Evolutionary conservation across 257 asterid genomes (phyloP).

Genomic region (Solanum clarkiae): DNA sequence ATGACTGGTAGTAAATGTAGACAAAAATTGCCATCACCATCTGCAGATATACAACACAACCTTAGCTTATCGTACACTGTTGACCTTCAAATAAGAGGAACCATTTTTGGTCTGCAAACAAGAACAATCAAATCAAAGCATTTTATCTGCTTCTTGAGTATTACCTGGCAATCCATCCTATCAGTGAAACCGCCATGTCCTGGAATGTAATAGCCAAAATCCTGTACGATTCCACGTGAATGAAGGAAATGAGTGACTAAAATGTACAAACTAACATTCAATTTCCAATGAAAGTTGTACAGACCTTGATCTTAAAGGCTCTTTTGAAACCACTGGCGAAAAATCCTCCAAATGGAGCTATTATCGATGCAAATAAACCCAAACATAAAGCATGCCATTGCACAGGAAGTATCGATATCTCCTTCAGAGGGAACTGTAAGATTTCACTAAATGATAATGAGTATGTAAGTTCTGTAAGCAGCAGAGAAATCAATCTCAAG

Average conservation of each 20-base stretch:
- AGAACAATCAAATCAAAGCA: background rate
- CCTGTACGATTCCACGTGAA: slow-evolving; percentile 22
- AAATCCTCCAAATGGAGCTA: slow-evolving; percentile 98
- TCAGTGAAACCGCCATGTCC: slow-evolving; percentile 99
- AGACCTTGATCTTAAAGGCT: slow-evolving; percentile 95
- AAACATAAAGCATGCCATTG: slow-evolving; percentile 80
- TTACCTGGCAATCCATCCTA: slow-evolving; percentile 98
- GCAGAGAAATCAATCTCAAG: background rate
- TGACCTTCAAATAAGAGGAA: background rate
- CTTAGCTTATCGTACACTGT: background rate
- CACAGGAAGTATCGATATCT: slow-evolving; percentile 49
- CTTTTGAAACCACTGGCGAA: slow-evolving; percentile 98
- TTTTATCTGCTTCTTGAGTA: background rate
- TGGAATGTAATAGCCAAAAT: slow-evolving; percentile 97
- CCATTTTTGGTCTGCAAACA: background rate
- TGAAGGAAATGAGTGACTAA: background rate
- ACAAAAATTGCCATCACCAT: slow-evolving; percentile 91
- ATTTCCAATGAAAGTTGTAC: background rate
- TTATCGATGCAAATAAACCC: slow-evolving; percentile 83
- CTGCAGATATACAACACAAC: slow-evolving; percentile 12
- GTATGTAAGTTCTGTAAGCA: background rate
- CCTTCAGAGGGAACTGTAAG: slow-evolving; percentile 60
- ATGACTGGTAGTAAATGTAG: slow-evolving; percentile 71
- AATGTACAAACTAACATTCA: background rate
- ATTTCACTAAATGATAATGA: background rate